Percentiles rank a stretch among this genome's conserved stretches.
Evolutionary conservation across 345 rosid genomes (phyloP).

Genomic region (Citrus mangshanensis): DNA sequence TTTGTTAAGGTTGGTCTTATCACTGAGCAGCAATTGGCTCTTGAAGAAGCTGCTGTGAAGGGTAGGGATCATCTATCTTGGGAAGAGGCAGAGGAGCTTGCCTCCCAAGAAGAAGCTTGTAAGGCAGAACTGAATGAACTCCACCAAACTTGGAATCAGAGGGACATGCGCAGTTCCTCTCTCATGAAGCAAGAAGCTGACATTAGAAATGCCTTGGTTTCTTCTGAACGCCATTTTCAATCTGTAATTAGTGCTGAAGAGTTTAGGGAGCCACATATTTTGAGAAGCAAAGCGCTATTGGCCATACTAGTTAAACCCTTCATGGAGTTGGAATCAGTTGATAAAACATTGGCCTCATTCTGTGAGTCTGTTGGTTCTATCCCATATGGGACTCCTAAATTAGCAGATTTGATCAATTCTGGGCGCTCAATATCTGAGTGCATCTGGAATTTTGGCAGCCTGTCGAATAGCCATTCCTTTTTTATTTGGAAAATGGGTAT

Average conservation of each 20-base stretch:
- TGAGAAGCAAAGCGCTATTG: constrained; percentile 58
- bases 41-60: constrained; percentile 78
- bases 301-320: constrained; percentile 57
- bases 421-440: constrained; percentile 56
- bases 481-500: constrained; percentile 86
- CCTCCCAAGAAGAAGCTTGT: constrained; percentile 95
- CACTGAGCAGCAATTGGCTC: constrained; percentile 79
- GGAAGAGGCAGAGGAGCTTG: constrained; percentile 98
- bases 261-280: constrained; percentile 37
- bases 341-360: constrained; percentile 46
- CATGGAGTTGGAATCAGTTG: constrained; percentile 60
- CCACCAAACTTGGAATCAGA: constrained; percentile 81
- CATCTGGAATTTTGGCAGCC: constrained; percentile 66
- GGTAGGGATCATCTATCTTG: constrained; percentile 90
- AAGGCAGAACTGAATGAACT: constrained; percentile 80
- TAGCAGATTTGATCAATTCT: constrained; percentile 47
- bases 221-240: constrained; percentile 60
- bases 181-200: constrained; percentile 64
- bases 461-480: constrained; percentile 55
- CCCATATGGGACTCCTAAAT: constrained; percentile 39
- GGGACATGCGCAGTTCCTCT: constrained; percentile 57
- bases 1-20: constrained; percentile 79
- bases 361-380: constrained; percentile 36
- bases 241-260: constrained; percentile 52
- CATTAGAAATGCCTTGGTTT: constrained; percentile 47